Percentiles rank a stretch among this genome's conserved stretches.
phyloP scores from a whole-genome alignment of 208 protist species.

The Trypanosomatidae sp. region DNA sequence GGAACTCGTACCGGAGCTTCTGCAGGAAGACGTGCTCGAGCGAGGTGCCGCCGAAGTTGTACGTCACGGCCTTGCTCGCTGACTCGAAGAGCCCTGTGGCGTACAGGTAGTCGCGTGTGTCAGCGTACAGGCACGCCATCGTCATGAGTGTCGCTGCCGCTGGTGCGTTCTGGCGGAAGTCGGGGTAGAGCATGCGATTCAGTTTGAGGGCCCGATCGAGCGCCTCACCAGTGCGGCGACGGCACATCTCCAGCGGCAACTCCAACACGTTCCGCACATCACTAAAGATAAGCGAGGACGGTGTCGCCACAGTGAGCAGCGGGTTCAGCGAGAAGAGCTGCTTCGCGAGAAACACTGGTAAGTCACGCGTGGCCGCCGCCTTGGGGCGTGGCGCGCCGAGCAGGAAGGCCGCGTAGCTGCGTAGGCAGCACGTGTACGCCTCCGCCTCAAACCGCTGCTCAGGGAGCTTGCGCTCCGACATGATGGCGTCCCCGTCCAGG shows the following conservation, averaged over 20 bases:
- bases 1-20: slow-evolving; percentile 80
- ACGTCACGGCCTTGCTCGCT: slow-evolving; percentile 60
- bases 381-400: slow-evolving; percentile 50
- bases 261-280: slow-evolving; percentile 31
- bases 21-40: slow-evolving; percentile 55
- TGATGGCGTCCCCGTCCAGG: slow-evolving; percentile 78
- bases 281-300: slow-evolving; percentile 63
- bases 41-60: slow-evolving; percentile 62
- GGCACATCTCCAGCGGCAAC: slow-evolving; percentile 50
- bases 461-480: slow-evolving; percentile 30
- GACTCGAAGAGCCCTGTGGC: slow-evolving; percentile 81
- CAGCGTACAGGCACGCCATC: slow-evolving; percentile 88
- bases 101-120: slow-evolving; percentile 89
- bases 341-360: slow-evolving; percentile 75
- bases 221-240: slow-evolving; percentile 51
- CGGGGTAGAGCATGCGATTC: slow-evolving; percentile 69
- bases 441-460: slow-evolving; percentile 43
- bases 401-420: slow-evolving; percentile 72
- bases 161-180: slow-evolving; percentile 54
- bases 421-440: slow-evolving; percentile 62
- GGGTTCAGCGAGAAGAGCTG: slow-evolving; percentile 75
- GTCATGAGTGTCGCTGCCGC: slow-evolving; percentile 60
- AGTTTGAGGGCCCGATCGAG: slow-evolving; percentile 74
- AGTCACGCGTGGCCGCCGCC: slow-evolving; percentile 46
- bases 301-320: slow-evolving; percentile 46